phyloP scores from a whole-genome alignment of 2,329 filamentous ascomycete species.

The Shiraia sp. region DNA sequence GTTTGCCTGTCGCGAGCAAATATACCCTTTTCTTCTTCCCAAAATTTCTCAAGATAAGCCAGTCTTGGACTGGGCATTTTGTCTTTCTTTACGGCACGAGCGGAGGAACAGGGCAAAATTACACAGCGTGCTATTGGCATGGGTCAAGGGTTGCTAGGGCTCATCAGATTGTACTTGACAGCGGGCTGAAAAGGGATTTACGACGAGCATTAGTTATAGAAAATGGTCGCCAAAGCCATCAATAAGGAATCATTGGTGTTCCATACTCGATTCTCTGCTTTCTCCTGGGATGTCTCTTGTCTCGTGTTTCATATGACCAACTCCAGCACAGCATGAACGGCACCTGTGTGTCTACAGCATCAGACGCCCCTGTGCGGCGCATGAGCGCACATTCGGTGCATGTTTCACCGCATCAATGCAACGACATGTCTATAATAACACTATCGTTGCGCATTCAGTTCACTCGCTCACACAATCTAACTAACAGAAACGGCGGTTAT shows the following conservation, averaged over 20 bases:
- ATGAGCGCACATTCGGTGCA: conserved; percentile 17
- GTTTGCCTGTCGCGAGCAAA: conserved; percentile 41
- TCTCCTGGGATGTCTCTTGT: background rate
- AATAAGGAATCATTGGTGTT: conserved; percentile 27
- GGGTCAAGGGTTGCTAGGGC: conserved; percentile 20
- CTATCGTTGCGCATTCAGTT: conserved; percentile 11
- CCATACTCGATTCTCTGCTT: conserved; percentile 14
- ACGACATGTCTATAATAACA: conserved; percentile 16
- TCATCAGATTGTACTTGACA: conserved; percentile 40
- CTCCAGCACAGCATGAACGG: conserved; percentile 5
- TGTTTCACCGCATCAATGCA: conserved; percentile 33
- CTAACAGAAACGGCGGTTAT: conserved; percentile 17
- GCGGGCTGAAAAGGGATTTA: conserved; percentile 35
- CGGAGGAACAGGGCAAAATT: conserved; percentile 19
- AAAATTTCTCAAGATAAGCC: conserved; percentile 12
- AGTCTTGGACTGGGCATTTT: conserved; percentile 12
- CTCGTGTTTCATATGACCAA: conserved; percentile 33
- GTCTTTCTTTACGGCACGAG: conserved; percentile 17
- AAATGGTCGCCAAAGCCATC: conserved; percentile 33
- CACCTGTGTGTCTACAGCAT: conserved; percentile 25
- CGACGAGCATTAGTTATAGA: conserved; percentile 42
- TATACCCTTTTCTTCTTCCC: conserved; percentile 41
- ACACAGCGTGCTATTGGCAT: conserved; percentile 18
- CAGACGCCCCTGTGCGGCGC: conserved; percentile 25
- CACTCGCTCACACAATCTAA: conserved; percentile 3